These are phyloP conservation scores for Kluyveromyces sp. DNA, from an alignment of 1,139 yeast species.

Conservation along the genomic window DNA sequence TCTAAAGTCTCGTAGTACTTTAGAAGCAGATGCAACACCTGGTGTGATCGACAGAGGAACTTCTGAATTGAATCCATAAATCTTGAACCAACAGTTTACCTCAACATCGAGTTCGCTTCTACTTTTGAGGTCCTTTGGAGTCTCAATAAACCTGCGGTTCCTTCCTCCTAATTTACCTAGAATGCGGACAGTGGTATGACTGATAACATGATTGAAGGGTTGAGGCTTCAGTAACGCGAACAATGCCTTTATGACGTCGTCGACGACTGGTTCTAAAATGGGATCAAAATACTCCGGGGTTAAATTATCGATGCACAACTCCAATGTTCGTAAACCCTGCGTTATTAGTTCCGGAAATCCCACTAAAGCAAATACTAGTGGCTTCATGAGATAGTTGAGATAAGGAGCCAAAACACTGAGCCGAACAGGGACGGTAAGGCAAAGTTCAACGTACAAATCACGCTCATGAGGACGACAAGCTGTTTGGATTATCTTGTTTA, in stretches of 20 bases:
- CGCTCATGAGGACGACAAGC: slow-evolving; percentile 87
- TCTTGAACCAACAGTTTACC: slow-evolving; percentile 56
- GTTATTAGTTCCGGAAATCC: slow-evolving; percentile 88
- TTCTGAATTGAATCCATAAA: slow-evolving; percentile 58
- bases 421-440: slow-evolving; percentile 92
- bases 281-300: slow-evolving; percentile 98
- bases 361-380: slow-evolving; percentile 82
- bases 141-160: slow-evolving; percentile 75
- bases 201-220: slow-evolving; percentile 84
- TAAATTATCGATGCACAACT: slow-evolving; percentile 91
- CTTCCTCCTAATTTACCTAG: slow-evolving; percentile 95
- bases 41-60: slow-evolving; percentile 76
- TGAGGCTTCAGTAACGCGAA: slow-evolving; percentile 90
- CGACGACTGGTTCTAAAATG: slow-evolving; percentile 89
- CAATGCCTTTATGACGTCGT: slow-evolving; percentile 85
- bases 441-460: slow-evolving; percentile 87
- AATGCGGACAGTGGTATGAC: slow-evolving; percentile 89
- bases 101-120: slow-evolving; percentile 60
- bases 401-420: slow-evolving; percentile 91
- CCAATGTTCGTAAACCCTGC: slow-evolving; percentile 90
- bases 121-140: slow-evolving; percentile 57
- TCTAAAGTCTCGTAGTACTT: slow-evolving; percentile 60
- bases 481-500: slow-evolving; percentile 74
- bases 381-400: slow-evolving; percentile 77
- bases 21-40: slow-evolving; percentile 67